Evolutionary conservation across 2,329 filamentous ascomycete genomes (phyloP), one percentile per base, ranked within the genome.

Genomic region (Emmonsiellopsis sp.): DNA sequence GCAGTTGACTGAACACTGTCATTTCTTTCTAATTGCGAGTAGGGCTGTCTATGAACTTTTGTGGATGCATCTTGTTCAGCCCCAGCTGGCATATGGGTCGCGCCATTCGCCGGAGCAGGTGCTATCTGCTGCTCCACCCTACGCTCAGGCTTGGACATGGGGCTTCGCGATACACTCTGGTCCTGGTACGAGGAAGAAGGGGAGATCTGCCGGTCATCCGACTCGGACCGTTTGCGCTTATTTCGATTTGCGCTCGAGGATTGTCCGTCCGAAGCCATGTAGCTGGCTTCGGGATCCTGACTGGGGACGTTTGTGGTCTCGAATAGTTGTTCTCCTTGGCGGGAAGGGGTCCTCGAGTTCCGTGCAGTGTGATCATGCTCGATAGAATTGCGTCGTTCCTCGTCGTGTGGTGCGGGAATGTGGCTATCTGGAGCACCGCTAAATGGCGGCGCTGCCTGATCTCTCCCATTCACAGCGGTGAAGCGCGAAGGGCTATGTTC

Each of bases 211-310:
- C 63, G 68, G 53, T 84, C 84, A 39, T 74, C 67, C 5, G 85
- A 87, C 45, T 76, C 72, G 6, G 87, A 88, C 56, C 87, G 80
- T 68, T 89, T 92, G 54, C 77, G 68, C 59, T 78, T 78, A 62
- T 83, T 51, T 17, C 72, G 65, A 54, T 68, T 69, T 21, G 36
- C 42, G 61, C 61, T 27, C 64, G 62, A 54, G 74, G 74, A 43
- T 68, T 61, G 31, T 66, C 63, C 59, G 73, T 77, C 45, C 74
- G 76, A 56, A 75, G 77, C 60, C 67, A 43, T 45, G 49, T 32
- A 55, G 21, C 51, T 55, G 49, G 62, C 59, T 10, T 63, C 61
- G 50, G 61, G 62, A 49, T 62, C 59, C 40, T 60, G 55, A 52
- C 53, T 50, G 8, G 52, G 32, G 51, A 42, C 42, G 39, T 40